Base-by-base conservation (phyloP, 768 basidiomycete species). In the Trametes cubensis region DNA sequence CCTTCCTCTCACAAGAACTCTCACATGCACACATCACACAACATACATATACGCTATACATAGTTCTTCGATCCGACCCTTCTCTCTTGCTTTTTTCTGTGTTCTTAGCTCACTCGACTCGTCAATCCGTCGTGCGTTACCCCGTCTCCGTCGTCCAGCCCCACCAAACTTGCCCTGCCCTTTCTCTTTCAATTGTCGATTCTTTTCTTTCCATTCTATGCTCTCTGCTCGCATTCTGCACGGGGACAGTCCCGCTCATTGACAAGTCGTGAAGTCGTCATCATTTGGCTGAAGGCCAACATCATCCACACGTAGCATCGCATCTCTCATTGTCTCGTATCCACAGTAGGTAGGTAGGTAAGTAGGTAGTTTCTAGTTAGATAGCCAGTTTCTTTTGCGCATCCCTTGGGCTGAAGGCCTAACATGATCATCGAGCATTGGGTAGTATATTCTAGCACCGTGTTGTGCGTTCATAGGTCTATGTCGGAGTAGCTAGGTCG, bases 401-500 rank as follows among this genome's bases (percentile, higher is more conserved):
- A 28, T 49, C 48, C 48, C 39, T 25, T 39, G 55, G 62, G 66
- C 62, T 63, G 60, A 63, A 66, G 62, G 66, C 62, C 52, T 30
- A 52, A 21, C 56, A 45, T 53, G 39, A 42, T 47, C 44, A 50
- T 44, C 63, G 65, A 66, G 66, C 70, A 67, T 65, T 62, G 69
- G 69, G 69, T 70, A 65, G 69, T 66, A 66, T 66, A 66, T 63
- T 64, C 63, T 66, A 65, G 64, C 65, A 66, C 63, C 61, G 62
- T 48, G 58, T 64, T 64, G 67, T 67, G 64, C 66, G 41, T 41
- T 42, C 40, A 5, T 51, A 58, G 47, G 56, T 48, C 15, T 50
- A 50, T 39, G 66, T 70, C 69, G 70, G 69, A 62, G 61, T 66
- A 63, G 49, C 40, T 40, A 40, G 46, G 57, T 47, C 40, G 13